phyloP scores from a whole-genome alignment of 208 protist species.

The Acanthamoeba culbertsoni region DNA sequence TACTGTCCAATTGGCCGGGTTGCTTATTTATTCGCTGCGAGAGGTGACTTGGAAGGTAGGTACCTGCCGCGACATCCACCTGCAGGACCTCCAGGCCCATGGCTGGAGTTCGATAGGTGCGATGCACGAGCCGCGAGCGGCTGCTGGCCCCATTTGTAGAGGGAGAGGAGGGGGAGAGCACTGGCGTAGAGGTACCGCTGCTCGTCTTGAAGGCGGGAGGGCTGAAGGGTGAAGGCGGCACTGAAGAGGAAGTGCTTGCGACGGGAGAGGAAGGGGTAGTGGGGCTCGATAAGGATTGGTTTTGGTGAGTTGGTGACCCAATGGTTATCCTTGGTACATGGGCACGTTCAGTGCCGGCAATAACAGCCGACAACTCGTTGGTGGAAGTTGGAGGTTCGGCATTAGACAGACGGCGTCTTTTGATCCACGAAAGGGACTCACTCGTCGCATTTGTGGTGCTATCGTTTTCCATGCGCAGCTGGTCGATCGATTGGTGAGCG shows the following conservation, averaged over 20 bases:
- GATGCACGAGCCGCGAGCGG: neutral
- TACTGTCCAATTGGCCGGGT: too few species aligned
- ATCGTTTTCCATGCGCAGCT: neutral
- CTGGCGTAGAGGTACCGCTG: neutral
- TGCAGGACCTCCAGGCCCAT: slow-evolving; percentile 25
- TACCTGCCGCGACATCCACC: neutral
- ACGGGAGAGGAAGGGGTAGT: neutral
- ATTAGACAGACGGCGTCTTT: neutral
- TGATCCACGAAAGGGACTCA: too few species aligned
- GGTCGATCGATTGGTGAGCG: neutral
- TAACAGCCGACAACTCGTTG: neutral
- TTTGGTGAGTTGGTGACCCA: neutral
- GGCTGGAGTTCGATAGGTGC: neutral
- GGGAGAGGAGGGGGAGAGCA: neutral
- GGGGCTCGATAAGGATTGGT: neutral
- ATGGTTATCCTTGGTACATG: neutral
- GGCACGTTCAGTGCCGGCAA: neutral
- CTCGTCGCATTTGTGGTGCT: too few species aligned
- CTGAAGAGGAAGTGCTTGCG: neutral
- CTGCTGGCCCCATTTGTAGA: neutral
- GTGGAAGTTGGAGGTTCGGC: neutral
- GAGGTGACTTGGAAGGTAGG: too few species aligned
- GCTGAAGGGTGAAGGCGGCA: neutral
- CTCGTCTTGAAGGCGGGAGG: neutral
- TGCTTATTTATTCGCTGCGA: too few species aligned